Evolutionary conservation across 208 protist species (phyloP).

Genomic region (Trypanosomatidae sp.): DNA sequence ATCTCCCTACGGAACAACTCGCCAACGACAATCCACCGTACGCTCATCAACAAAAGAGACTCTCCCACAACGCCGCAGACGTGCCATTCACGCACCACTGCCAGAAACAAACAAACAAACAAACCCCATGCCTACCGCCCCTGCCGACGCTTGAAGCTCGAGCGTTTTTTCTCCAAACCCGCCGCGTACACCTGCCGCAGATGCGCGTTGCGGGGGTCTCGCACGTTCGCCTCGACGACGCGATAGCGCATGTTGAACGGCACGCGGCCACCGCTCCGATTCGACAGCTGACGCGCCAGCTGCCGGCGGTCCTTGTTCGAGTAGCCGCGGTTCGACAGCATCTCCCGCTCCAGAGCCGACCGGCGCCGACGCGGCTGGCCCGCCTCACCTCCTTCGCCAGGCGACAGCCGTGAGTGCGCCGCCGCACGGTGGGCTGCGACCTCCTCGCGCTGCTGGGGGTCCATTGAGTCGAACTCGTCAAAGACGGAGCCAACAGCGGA

Average conservation of each 20-base stretch:
- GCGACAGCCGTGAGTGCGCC: constrained; percentile 14
- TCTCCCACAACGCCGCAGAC: no score
- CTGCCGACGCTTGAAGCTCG: constrained; percentile 38
- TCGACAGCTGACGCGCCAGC: constrained; percentile 66
- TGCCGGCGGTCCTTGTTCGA: constrained; percentile 64
- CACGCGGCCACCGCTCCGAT: constrained; percentile 68
- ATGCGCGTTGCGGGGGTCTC: constrained; percentile 54
- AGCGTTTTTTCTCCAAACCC: constrained; percentile 57
- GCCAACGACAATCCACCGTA: no score
- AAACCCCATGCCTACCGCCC: no score
- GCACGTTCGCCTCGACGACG: constrained; percentile 82
- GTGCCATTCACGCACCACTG: no score
- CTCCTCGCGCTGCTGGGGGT: constrained; percentile 42
- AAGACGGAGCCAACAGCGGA: constrained; percentile 59
- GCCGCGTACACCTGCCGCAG: constrained; percentile 48
- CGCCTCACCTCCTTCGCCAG: neutral
- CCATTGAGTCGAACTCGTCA: constrained; percentile 66
- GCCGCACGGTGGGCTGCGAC: constrained; percentile 16
- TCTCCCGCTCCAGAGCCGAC: constrained; percentile 55
- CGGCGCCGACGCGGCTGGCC: constrained; percentile 6
- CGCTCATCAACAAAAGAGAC: no score
- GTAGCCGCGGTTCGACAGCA: constrained; percentile 54
- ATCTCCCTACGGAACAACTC: no score
- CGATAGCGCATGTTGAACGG: constrained; percentile 88
- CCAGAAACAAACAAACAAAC: no score